phyloP scores from a whole-genome alignment of 306 rosid species.

The Pyrus pyrifolia region DNA sequence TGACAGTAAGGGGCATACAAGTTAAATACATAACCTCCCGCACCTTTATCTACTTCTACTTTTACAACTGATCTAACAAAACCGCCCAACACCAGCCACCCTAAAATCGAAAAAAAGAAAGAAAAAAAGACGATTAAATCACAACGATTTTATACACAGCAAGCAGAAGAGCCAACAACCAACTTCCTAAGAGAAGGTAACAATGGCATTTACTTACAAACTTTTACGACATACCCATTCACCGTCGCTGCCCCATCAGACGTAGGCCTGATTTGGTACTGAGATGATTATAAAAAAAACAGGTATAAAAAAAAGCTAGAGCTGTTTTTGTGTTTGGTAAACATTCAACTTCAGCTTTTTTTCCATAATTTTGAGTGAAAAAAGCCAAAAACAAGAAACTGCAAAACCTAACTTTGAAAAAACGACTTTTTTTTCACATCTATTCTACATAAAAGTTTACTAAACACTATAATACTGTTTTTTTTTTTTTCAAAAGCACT shows the following conservation, averaged over 20 bases:
- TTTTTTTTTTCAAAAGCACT: no score
- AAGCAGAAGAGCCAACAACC: conserved; percentile 11
- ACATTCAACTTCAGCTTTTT: no score
- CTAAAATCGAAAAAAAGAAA: conserved; percentile 1
- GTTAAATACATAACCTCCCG: neutral
- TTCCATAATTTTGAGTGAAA: no score
- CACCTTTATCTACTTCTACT: neutral
- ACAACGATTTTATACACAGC: conserved; percentile 35
- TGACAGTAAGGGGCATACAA: neutral
- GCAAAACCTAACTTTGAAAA: no score
- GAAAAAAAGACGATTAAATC: neutral
- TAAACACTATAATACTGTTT: no score
- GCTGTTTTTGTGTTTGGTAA: no score
- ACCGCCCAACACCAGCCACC: conserved; percentile 20
- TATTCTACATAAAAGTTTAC: no score
- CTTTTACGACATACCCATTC: conserved; percentile 11
- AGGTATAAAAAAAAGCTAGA: no score
- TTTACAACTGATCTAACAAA: conserved; percentile 8
- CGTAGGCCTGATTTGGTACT: neutral
- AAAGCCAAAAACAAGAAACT: no score
- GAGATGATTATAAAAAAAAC: no score
- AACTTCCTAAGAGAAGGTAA: conserved; percentile 16
- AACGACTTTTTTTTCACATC: no score
- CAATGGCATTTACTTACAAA: conserved; percentile 12
- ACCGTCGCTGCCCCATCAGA: neutral